These are phyloP conservation scores for Acanthamoeba healyi DNA, from an alignment of 208 protist species.

Conservation along the genomic window DNA sequence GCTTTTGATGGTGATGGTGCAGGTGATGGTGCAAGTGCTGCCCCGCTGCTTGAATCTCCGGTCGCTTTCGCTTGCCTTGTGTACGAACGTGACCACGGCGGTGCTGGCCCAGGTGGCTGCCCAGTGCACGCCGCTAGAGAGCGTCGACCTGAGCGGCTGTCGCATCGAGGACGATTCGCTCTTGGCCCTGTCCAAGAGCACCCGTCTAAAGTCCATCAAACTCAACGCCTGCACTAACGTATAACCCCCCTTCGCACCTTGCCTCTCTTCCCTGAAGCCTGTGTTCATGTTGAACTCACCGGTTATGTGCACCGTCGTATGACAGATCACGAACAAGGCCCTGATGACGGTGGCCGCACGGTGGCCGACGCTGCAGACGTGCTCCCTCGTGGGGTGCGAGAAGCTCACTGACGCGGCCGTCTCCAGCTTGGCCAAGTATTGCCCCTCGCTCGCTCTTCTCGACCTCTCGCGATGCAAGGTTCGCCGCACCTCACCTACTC, in stretches of 20 bases:
- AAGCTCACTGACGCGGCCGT: not conserved
- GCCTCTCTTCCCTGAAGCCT: not conserved
- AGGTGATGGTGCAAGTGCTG: not conserved
- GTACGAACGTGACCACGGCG: not conserved
- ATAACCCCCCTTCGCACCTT: not conserved
- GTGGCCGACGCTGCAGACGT: not conserved
- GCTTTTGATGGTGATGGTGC: no score
- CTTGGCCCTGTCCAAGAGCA: not conserved
- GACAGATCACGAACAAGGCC: not conserved
- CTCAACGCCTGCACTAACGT: slow-evolving; percentile 11
- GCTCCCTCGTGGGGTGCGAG: not conserved
- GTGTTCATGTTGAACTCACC: no score
- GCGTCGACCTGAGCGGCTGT: not conserved
- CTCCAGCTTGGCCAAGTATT: not conserved
- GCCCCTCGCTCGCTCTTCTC: not conserved
- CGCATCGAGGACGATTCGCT: not conserved
- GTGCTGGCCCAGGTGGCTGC: not conserved
- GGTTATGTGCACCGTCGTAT: no score
- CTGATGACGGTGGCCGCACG: not conserved
- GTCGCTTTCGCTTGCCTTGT: not conserved
- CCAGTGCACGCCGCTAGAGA: not conserved
- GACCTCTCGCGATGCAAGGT: slow-evolving; percentile 23
- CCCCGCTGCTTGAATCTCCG: not conserved
- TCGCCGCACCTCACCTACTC: not conserved
- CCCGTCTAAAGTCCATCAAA: not conserved